Base-by-base conservation (phyloP, 495 filamentous ascomycete species). In the Penicillium paxilli region DNA sequence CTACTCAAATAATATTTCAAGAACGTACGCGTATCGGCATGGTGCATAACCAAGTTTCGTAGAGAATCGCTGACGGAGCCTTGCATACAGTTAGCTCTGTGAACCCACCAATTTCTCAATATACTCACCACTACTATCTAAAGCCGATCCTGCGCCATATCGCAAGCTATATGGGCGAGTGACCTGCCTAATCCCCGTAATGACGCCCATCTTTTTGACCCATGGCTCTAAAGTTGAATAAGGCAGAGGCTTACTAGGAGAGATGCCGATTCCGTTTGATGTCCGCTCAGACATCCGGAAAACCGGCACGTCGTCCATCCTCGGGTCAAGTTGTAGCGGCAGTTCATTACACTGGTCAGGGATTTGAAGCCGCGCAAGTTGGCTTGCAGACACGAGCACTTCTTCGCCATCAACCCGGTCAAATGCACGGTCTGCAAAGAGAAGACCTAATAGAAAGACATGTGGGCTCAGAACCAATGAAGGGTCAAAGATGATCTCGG, bases 401-500 rank as follows among this genome's bases (percentile, higher is more conserved):
- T 72, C 55, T 51, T 67, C 47, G 37, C 60, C 25, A 47, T 62
- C 45, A 57, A 62, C 52, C 20, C 60, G 41, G 30, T 57, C 42
- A 54, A 72, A 71, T 26, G 65, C 63, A 52, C 53, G 30, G 48
- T 73, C 64, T 20, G 46, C 37, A 64, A 73, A 74, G 30, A 76
- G 60, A 4, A 76, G 37, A 21, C 71, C 61, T 51, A 74, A 54
- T 20, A 73, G 52, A 48, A 65, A 63, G 25, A 72, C 57, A 57
- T 73, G 55, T 5, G 67, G 68, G 47, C 65, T 71, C 20, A 71
- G 55, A 44, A 73, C 49, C 23, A 73, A 52, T 1, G 66, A 66
- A 22, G 59, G 66, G 52, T 75, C 59, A 54, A 69, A 69, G 23
- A 75, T 67, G 38, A 75, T 70, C 40, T 75, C 62, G 8, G 66